These are phyloP conservation scores for Schizosaccharomyces versatilis DNA, from an alignment of 1,139 yeast genomes.

Conservation along the genomic window DNA sequence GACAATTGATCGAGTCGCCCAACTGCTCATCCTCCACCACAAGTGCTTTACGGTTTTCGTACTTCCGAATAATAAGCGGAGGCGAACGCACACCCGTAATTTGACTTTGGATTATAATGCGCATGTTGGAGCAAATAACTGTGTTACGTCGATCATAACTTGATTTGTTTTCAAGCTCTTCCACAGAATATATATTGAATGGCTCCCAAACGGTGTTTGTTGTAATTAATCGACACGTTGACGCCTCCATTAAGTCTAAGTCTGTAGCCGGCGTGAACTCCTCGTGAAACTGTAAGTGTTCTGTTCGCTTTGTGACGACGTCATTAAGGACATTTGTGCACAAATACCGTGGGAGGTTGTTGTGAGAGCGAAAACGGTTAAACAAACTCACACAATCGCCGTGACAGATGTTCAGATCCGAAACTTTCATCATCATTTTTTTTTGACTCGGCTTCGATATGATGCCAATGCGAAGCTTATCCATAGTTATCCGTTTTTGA, in stretches of 20 bases:
- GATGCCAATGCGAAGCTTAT: not conserved
- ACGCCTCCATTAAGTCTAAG: not conserved
- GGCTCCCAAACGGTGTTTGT: not conserved
- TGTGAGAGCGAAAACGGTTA: not conserved
- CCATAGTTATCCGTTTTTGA: not conserved
- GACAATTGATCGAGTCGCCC: not conserved
- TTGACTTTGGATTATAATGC: not conserved
- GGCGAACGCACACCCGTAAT: not conserved
- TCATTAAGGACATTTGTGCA: not conserved
- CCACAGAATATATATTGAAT: not conserved
- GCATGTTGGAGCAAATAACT: not conserved
- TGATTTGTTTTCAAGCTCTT: not conserved
- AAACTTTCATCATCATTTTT: not conserved
- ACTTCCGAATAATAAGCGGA: not conserved
- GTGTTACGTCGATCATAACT: not conserved
- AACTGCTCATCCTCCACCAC: no score
- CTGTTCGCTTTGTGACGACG: not conserved
- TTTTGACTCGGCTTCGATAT: not conserved
- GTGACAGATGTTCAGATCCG: not conserved
- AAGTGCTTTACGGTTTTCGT: not conserved
- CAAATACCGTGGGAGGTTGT: not conserved
- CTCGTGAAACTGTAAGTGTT: not conserved
- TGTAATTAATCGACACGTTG: not conserved
- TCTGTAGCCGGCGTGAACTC: not conserved
- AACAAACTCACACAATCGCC: slow-evolving; percentile 1